Percentiles rank a stretch among this genome's conserved stretches.
phyloP scores from a whole-genome alignment of 2,329 filamentous ascomycete genomes.

The Penicillium psychrosexuale region DNA sequence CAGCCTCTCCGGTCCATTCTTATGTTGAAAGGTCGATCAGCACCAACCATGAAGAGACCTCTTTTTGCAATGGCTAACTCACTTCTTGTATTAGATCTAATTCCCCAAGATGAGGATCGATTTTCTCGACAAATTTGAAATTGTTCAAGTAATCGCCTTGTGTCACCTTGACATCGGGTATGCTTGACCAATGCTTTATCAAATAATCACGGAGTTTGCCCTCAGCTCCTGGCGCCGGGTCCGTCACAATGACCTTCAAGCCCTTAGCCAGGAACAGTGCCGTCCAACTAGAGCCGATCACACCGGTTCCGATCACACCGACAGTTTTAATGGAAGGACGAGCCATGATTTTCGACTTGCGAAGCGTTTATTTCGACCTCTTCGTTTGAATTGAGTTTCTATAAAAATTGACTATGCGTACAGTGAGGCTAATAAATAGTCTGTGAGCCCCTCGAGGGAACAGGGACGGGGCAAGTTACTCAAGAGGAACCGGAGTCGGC shows the following conservation, averaged over 20 bases:
- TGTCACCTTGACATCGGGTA: not conserved
- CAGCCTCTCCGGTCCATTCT: slow-evolving; percentile 18
- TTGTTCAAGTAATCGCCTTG: slow-evolving; percentile 6
- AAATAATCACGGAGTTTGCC: slow-evolving; percentile 27
- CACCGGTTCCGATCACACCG: slow-evolving; percentile 37
- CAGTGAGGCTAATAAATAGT: not conserved
- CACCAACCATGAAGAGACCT: not conserved
- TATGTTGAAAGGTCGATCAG: not conserved
- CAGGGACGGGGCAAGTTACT: not conserved
- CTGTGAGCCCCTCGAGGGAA: not conserved
- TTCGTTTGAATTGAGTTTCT: not conserved
- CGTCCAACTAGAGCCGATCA: slow-evolving; percentile 45
- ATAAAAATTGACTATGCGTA: not conserved
- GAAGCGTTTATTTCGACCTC: not conserved
- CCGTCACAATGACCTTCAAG: slow-evolving; percentile 42
- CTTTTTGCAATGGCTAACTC: not conserved
- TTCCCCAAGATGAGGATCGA: slow-evolving; percentile 4
- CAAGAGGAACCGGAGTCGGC: not conserved
- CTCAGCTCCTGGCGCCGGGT: slow-evolving; percentile 39
- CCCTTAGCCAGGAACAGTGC: slow-evolving; percentile 41
- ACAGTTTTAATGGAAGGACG: slow-evolving; percentile 27
- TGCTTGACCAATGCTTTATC: slow-evolving; percentile 18
- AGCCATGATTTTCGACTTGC: not conserved
- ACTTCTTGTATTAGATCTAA: slow-evolving; percentile 13
- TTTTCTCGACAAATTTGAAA: slow-evolving; percentile 8